Base-by-base conservation (phyloP, 2,329 filamentous ascomycete genomes). In the Sarocladium oryzae region DNA sequence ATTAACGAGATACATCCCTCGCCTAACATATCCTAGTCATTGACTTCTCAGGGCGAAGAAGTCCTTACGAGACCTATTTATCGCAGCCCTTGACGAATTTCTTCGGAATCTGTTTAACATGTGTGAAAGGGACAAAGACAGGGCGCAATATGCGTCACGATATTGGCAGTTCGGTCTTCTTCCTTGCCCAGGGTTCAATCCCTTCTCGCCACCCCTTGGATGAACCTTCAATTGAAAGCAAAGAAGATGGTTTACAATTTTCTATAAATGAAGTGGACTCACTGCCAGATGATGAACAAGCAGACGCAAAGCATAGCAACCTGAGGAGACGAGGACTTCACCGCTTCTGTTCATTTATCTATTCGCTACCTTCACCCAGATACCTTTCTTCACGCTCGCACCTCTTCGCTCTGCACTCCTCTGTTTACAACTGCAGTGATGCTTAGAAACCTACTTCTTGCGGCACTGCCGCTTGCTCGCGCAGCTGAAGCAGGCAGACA, bases 151-250 rank as follows among this genome's bases (percentile, higher is more conserved):
- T 21, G 26, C n/a, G 21, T 26, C 8, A 28, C 40, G 18, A 33
- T 23, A 52, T 49, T 48, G 46, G 15, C 24, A 37, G 21, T 11
- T 28, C 40, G 26, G 24, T 26, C 23, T 43, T 23, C 16, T 4
- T 6, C n/a, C 36, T 9, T 26, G 21, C 40, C 40, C 40, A 26
- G 40, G 23, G 23, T 18, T 11, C 21, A 15, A 16, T 10, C 40
- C 40, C 40, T 43, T 28, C 40, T 26, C 11, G n/a, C 9, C 21
- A 26, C n/a, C 40, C 40, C 23, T 43, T 24, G 6, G 11, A 20
- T 8, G 15, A 15, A 11, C 23, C 13, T 43, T 43, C 50, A 52
- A 51, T 54, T 53, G 52, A 50, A 56, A 50, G 57, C 60, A 56
- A 58, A 54, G 57, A 59, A 23, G 16, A 37, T 18, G 23, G 16